These are phyloP conservation scores for Chlamydomonas urium DNA, from an alignment of 139 green algal species.

Conservation along the genomic window DNA sequence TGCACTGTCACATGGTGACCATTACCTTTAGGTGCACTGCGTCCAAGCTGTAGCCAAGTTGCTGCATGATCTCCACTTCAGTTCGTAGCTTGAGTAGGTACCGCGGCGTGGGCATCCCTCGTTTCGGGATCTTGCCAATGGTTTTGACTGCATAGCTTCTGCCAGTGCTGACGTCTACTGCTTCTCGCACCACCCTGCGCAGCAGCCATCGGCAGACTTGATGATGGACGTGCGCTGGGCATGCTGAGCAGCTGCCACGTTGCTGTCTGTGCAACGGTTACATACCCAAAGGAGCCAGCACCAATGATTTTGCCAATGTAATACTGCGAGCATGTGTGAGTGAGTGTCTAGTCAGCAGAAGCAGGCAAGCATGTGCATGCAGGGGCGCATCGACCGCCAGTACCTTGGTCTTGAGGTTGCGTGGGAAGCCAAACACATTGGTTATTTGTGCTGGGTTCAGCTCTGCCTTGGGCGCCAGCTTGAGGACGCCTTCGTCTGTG, in stretches of 20 bases:
- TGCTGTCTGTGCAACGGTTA: no score
- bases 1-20: no score
- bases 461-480: slow-evolving; percentile 14
- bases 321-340: background rate
- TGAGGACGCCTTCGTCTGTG: slow-evolving; percentile 1
- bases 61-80: slow-evolving; percentile 90
- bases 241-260: no score
- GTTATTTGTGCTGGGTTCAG: slow-evolving; percentile 45
- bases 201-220: no score
- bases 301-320: slow-evolving; percentile 74
- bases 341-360: background rate
- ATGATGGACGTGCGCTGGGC: no score
- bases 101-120: slow-evolving; percentile 22
- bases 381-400: background rate
- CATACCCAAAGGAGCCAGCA: slow-evolving; percentile 85
- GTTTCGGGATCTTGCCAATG: slow-evolving; percentile 61
- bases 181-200: slow-evolving; percentile 81
- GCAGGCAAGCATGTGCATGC: slow-evolving; percentile 1
- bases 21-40: slow-evolving; percentile 74
- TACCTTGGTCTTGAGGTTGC: slow-evolving; percentile 40
- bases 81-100: slow-evolving; percentile 91
- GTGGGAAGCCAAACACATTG: slow-evolving; percentile 71
- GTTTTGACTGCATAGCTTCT: slow-evolving; percentile 77
- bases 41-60: slow-evolving; percentile 78
- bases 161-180: slow-evolving; percentile 47